Evolutionary conservation across 495 filamentous ascomycete genomes (phyloP), one percentile per base, ranked within the genome.

Genomic region (Tetracladium setigerum): DNA sequence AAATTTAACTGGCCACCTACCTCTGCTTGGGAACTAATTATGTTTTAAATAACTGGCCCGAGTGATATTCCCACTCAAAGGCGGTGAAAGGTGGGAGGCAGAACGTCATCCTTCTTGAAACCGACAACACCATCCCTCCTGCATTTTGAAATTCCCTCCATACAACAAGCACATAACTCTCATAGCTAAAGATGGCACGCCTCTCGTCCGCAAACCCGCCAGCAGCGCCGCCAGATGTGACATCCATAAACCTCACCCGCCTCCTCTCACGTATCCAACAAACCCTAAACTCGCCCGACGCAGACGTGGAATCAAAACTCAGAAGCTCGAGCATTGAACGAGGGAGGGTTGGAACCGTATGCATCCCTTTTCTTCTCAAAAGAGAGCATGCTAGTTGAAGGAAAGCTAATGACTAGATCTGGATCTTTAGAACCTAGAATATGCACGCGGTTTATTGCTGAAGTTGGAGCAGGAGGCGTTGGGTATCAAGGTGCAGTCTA

Each of bases 221-320:
- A 11, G 27, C 32, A 16, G 19, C 33, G 11, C 4, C 44, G n/a
- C 41, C 32, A n/a, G 55, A 57, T 54, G 24, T 40, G 13, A 54
- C 51, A 14, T 53, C 73, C 13, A 71, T 83, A 15, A 82, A 84
- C 53, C 74, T 91, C 9, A 74, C 70, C 38, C 76, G 85, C n/a
- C 74, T 91, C n/a, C 76, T 94, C 41, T 67, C 71, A 44, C 81
- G 87, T 2, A 70, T 95, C 5, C 81, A 90, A 60, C 72, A 81
- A 41, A 84, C 78, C 49, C 73, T 95, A 39, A 73, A 90, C 27
- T 76, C 77, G 15, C 75, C 83, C 42, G 74, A 79, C 38, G 66
- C 78, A 46, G 78, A 84, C 44, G 68, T 78, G 7, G 72, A 71
- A 49, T 58, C 56, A 14, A 68, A 70, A 17, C 66, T 89, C 30